A percentile compares a stretch with the other conserved stretches of the same genome.
These are phyloP conservation scores for Cladophialophora exuberans DNA, from an alignment of 2,329 filamentous ascomycete species.

Conservation along the genomic window DNA sequence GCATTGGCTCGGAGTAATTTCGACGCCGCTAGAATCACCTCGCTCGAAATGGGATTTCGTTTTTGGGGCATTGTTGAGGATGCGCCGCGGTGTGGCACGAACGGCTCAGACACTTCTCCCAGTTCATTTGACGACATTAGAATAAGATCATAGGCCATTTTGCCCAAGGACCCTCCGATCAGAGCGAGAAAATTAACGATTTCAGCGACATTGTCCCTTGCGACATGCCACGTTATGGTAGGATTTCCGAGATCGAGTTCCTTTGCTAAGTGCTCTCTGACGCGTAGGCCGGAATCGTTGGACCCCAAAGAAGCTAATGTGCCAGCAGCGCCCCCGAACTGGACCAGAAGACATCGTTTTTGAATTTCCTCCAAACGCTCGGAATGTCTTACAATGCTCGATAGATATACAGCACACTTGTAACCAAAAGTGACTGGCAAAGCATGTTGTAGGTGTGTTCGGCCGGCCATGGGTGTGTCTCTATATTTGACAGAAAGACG, in stretches of 20 bases:
- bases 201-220: conserved; percentile 58
- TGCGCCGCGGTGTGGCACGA: conserved; percentile 57
- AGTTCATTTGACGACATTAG: conserved; percentile 63
- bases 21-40: conserved; percentile 59
- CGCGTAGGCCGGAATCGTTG: conserved; percentile 52
- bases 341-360: conserved; percentile 53
- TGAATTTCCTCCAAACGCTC: conserved; percentile 54
- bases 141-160: conserved; percentile 60
- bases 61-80: conserved; percentile 64
- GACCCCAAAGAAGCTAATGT: conserved; percentile 58
- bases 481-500: conserved; percentile 50
- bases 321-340: conserved; percentile 61
- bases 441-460: conserved; percentile 62
- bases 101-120: conserved; percentile 59
- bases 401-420: conserved; percentile 60
- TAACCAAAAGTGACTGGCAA: conserved; percentile 62
- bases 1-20: conserved; percentile 59
- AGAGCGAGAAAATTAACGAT: conserved; percentile 58
- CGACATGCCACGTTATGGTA: conserved; percentile 61
- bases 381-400: conserved; percentile 52
- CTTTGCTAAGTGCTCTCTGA: conserved; percentile 53
- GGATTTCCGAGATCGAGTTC: conserved; percentile 55
- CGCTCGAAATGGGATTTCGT: conserved; percentile 61
- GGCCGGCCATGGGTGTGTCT: conserved; percentile 60
- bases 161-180: conserved; percentile 57